Base-by-base conservation (phyloP, 2,329 filamentous ascomycete genomes). In the Penicillium sumatraense region DNA sequence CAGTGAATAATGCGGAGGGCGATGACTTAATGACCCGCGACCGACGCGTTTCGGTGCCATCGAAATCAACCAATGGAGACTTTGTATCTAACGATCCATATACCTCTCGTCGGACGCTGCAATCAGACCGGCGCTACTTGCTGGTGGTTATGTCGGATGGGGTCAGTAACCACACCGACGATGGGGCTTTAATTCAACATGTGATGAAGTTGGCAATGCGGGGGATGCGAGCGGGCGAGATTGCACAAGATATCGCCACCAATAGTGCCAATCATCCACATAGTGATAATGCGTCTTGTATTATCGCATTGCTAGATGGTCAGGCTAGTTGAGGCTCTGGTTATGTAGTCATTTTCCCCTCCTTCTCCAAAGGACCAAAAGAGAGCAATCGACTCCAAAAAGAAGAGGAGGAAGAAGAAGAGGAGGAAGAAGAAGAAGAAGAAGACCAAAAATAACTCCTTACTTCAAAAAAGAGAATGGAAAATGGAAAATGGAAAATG, bases 211-310 rank as follows among this genome's bases (percentile, higher is more conserved):
- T 68, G 45, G 64, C 68, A 45, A 63, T 61, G 60, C 63, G 60
- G 27, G 71, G 71, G 18, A 61, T 54, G 44, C 52, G 63, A 41
- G 71, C 71, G 16, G 57, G 59, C 24, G 65, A 69, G 36, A 69
- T 74, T 38, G 69, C 69, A 7, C 58, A 64, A 35, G 63, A 66
- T 11, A 59, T 73, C 26, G 64, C 60, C 14, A 58, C 41, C 41
- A 56, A 31, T 13, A 62, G 54, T 49, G 61, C 61, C 14, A 60
- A 49, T 41, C 54, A 51, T 18, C 49, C 52, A 9, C 53, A 56
- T 5, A 67, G 70, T 50, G 71, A 73, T 49, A 74, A 74, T 63
- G 57, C 64, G 13, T 68, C 71, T 0, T 74, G 68, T 58, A 66
- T 73, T 51, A 60, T 73, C 26, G 63, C 54, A 14, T 62, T 74